These are phyloP conservation scores for Mycena haematopus DNA, from an alignment of 768 basidiomycete genomes.

Conservation along the genomic window DNA sequence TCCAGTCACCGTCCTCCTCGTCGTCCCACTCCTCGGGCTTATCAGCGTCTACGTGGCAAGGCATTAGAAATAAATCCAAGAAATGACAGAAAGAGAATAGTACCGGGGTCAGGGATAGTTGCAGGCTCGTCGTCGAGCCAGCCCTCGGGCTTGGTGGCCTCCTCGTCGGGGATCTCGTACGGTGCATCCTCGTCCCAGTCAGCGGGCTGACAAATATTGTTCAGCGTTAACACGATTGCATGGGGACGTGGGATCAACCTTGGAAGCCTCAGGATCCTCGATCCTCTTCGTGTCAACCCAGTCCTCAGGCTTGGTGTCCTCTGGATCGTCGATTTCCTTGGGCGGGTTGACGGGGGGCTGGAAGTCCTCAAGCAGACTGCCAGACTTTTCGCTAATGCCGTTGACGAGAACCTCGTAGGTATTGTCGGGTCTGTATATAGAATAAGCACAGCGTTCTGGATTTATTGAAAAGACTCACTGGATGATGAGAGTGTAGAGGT, in stretches of 20 bases:
- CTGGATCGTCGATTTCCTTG: slow-evolving; percentile 91
- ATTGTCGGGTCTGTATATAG: slow-evolving; percentile 78
- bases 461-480: slow-evolving; percentile 61
- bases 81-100: slow-evolving; percentile 24
- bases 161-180: slow-evolving; percentile 86
- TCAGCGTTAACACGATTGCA: neutral
- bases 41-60: slow-evolving; percentile 63
- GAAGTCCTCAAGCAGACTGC: slow-evolving; percentile 92
- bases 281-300: slow-evolving; percentile 96
- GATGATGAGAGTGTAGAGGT: slow-evolving; percentile 93
- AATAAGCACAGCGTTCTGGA: neutral
- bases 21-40: slow-evolving; percentile 99
- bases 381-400: slow-evolving; percentile 79
- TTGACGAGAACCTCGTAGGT: slow-evolving; percentile 93
- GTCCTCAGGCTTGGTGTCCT: slow-evolving; percentile 86
- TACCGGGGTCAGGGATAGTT: slow-evolving; percentile 86
- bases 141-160: slow-evolving; percentile 89
- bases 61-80: neutral
- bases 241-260: slow-evolving; percentile 51
- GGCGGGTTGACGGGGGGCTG: slow-evolving; percentile 91
- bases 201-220: slow-evolving; percentile 61
- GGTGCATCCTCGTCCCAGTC: slow-evolving; percentile 99
- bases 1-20: slow-evolving; percentile 99
- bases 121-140: slow-evolving; percentile 93
- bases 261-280: slow-evolving; percentile 80